Conservation (phyloP, 2,329 filamentous ascomycete species). For the Penicillium sp. region DNA sequence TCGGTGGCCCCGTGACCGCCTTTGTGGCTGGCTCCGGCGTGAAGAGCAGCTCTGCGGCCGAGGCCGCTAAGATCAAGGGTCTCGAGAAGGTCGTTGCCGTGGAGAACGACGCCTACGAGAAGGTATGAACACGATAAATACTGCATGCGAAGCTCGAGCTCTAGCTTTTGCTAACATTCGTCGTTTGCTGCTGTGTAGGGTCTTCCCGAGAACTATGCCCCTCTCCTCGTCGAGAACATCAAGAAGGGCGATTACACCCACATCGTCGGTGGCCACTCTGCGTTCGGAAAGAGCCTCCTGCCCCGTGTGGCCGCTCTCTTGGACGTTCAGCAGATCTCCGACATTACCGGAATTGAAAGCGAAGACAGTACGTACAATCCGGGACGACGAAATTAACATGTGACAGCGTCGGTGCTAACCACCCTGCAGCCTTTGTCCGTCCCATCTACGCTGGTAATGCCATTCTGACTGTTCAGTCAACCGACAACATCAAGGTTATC, state of each 20-base stretch:
- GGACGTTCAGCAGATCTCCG: constrained; percentile 89
- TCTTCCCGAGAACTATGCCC: constrained; percentile 90
- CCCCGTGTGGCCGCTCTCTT: constrained; percentile 88
- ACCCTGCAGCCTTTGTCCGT: constrained; percentile 71
- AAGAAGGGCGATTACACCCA: constrained; percentile 94
- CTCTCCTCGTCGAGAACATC: constrained; percentile 90
- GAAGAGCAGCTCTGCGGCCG: constrained; percentile 68
- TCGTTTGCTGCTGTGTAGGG: constrained; percentile 53
- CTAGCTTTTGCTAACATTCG: not conserved
- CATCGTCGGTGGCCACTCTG: constrained; percentile 83
- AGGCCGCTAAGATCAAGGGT: constrained; percentile 85
- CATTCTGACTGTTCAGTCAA: constrained; percentile 90
- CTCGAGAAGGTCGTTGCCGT: constrained; percentile 88
- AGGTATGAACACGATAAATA: constrained; percentile 52
- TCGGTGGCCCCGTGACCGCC: constrained; percentile 80
- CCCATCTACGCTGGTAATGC: constrained; percentile 98
- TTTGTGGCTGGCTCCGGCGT: constrained; percentile 82
- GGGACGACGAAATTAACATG: constrained; percentile 11
- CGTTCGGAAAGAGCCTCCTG: constrained; percentile 93
- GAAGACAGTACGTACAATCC: constrained; percentile 66
- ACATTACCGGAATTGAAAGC: constrained; percentile 80
- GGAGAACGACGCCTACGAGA: constrained; percentile 88
- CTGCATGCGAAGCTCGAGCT: not conserved
- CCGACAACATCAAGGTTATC: constrained; percentile 79
- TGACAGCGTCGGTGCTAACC: constrained; percentile 21